Evolutionary conservation across 2,329 filamentous ascomycete genomes (phyloP).

Genomic region (Triangularia verruculosa): DNA sequence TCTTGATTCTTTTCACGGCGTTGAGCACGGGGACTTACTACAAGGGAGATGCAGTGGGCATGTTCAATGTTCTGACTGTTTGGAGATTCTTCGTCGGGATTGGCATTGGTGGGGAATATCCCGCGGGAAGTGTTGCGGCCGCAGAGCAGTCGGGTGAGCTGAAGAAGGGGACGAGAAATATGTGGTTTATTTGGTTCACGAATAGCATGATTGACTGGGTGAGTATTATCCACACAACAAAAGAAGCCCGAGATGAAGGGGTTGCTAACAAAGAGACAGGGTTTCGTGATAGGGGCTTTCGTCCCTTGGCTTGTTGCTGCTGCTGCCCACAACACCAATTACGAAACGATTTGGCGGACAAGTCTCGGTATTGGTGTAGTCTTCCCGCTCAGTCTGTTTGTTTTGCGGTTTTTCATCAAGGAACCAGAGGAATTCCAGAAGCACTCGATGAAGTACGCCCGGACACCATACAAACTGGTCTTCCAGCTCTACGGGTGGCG

Average conservation of each 20-base stretch:
- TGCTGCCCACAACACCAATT: constrained; percentile 58
- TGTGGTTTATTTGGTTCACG: constrained; percentile 89
- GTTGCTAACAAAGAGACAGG: constrained; percentile 34
- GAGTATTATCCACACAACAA: background rate
- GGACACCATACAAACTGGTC: constrained; percentile 55
- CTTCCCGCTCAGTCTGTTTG: constrained; percentile 70
- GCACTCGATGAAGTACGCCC: constrained; percentile 63
- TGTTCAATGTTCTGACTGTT: constrained; percentile 73
- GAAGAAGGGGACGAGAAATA: constrained; percentile 75
- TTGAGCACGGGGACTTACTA: constrained; percentile 75
- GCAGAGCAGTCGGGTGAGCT: constrained; percentile 83
- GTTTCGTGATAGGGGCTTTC: constrained; percentile 77
- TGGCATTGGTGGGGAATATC: constrained; percentile 80
- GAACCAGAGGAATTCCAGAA: constrained; percentile 76
- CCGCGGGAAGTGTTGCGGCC: constrained; percentile 77
- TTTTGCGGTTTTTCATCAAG: constrained; percentile 67
- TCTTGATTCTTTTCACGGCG: constrained; percentile 81
- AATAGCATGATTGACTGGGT: constrained; percentile 77
- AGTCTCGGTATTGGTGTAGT: constrained; percentile 74
- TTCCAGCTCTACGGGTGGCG: constrained; percentile 70
- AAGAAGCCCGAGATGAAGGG: background rate
- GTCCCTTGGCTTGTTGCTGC: constrained; percentile 63
- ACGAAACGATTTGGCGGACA: constrained; percentile 76
- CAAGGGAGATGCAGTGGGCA: constrained; percentile 62
- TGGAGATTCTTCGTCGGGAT: constrained; percentile 81